Evolutionary conservation across 805 yeast genomes (phyloP).

Genomic region (Candida verbasci): DNA sequence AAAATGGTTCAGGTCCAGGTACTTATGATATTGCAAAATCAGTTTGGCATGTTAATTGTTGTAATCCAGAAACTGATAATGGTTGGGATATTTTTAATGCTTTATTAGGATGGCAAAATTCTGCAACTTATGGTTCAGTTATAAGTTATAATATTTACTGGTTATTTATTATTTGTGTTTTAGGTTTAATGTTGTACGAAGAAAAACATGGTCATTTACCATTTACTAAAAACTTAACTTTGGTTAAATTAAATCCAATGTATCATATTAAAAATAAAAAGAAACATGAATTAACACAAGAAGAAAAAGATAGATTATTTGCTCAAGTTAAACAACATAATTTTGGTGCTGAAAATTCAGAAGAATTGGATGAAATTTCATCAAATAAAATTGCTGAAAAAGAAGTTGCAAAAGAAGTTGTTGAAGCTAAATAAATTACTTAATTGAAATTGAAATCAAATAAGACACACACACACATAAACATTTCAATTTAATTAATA

Average conservation of each 20-base stretch:
- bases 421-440: not conserved
- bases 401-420: not conserved
- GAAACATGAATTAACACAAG: slow-evolving; percentile 44
- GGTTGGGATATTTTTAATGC: slow-evolving; percentile 97
- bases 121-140: slow-evolving; percentile 88
- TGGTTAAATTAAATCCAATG: slow-evolving; percentile 31
- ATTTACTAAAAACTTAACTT: slow-evolving; percentile 41
- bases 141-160: slow-evolving; percentile 83
- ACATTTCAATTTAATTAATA: not conserved
- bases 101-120: slow-evolving; percentile 90
- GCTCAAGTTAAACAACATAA: slow-evolving; percentile 16
- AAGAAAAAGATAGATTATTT: slow-evolving; percentile 53
- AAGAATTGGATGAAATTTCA: slow-evolving; percentile 6
- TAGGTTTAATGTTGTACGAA: slow-evolving; percentile 64
- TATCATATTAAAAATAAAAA: slow-evolving; percentile 31
- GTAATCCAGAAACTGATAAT: slow-evolving; percentile 81
- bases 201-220: slow-evolving; percentile 80
- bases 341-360: slow-evolving; percentile 6
- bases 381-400: slow-evolving; percentile 4
- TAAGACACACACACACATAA: slow-evolving; percentile 5
- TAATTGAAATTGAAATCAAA: not conserved
- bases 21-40: slow-evolving; percentile 71
- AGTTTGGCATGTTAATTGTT: slow-evolving; percentile 97
- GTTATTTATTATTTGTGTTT: slow-evolving; percentile 55
- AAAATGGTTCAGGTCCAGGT: slow-evolving; percentile 87